Evolutionary conservation across 2,329 filamentous ascomycete genomes (phyloP).

Genomic region (Grosmannia clavigera): DNA sequence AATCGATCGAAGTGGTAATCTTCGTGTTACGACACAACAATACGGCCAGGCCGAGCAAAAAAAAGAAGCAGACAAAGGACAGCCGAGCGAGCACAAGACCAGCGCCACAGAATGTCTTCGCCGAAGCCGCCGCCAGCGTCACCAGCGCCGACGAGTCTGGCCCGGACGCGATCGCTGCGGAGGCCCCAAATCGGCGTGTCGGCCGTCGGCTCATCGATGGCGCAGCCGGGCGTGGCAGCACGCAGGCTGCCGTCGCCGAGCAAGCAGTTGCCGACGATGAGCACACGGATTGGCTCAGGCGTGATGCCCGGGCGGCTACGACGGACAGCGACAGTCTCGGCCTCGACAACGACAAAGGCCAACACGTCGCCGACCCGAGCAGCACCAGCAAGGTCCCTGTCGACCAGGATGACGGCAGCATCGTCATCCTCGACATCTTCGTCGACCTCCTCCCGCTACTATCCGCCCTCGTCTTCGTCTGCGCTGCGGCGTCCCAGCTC

Average conservation of each 20-base stretch:
- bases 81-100: not conserved
- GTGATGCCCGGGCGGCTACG: too few species aligned
- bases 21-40: not conserved
- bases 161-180: slow-evolving; percentile 36
- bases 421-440: not conserved
- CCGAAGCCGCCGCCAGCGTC: not conserved
- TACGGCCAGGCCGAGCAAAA: not conserved
- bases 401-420: not conserved
- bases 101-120: not conserved
- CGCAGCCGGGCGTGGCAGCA: not conserved
- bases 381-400: not conserved
- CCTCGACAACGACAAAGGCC: not conserved
- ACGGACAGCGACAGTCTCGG: not conserved
- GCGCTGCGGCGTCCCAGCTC: not conserved
- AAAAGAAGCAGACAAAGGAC: not conserved
- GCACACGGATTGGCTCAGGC: too few species aligned
- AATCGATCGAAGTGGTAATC: not conserved
- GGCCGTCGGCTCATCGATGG: not conserved
- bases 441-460: not conserved
- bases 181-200: slow-evolving; percentile 20
- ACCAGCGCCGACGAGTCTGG: slow-evolving; percentile 23
- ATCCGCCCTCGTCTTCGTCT: not conserved
- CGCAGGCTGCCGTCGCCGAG: not conserved
- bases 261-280: not conserved
- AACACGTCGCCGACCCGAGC: not conserved